Evolutionary conservation across 2,329 filamentous ascomycete genomes (phyloP).

Genomic region (Monosporascus sp.): DNA sequence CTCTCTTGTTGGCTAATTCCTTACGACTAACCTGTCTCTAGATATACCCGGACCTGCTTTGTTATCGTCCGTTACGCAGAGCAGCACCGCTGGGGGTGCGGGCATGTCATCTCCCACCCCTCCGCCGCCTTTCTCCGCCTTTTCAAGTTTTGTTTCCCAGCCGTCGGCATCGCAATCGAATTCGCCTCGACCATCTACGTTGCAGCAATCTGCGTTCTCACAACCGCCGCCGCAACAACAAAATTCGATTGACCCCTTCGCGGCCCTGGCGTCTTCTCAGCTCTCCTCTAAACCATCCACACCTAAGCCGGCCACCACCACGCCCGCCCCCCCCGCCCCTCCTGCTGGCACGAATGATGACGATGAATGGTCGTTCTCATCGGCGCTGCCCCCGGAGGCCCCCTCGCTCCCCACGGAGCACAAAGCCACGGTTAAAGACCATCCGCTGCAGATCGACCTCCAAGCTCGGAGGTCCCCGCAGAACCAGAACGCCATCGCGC

Average conservation of each 20-base stretch:
- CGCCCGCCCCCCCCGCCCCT: conserved; percentile 12
- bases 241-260: conserved; percentile 46
- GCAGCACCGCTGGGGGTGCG: conserved; percentile 50
- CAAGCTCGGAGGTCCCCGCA: conserved; percentile 56
- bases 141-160: conserved; percentile 50
- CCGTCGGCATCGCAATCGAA: conserved; percentile 39
- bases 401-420: conserved; percentile 54
- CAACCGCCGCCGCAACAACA: conserved; percentile 34
- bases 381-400: conserved; percentile 64
- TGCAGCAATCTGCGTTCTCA: conserved; percentile 42
- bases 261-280: conserved; percentile 40
- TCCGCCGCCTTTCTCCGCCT: conserved; percentile 47
- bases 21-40: conserved; percentile 29
- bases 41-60: conserved; percentile 61
- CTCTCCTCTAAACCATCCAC: conserved; percentile 32
- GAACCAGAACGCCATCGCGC: conserved; percentile 54
- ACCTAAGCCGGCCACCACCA: conserved; percentile 22
- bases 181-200: conserved; percentile 29
- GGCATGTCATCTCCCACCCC: conserved; percentile 28
- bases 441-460: conserved; percentile 67
- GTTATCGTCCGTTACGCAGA: conserved; percentile 58
- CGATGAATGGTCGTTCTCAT: conserved; percentile 93
- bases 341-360: conserved; percentile 51
- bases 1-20: background rate
- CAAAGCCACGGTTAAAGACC: conserved; percentile 63